Evolutionary conservation across 345 rosid genomes (phyloP), one percentile per base, ranked within the genome.

Genomic region (Lepidium aucheri): DNA sequence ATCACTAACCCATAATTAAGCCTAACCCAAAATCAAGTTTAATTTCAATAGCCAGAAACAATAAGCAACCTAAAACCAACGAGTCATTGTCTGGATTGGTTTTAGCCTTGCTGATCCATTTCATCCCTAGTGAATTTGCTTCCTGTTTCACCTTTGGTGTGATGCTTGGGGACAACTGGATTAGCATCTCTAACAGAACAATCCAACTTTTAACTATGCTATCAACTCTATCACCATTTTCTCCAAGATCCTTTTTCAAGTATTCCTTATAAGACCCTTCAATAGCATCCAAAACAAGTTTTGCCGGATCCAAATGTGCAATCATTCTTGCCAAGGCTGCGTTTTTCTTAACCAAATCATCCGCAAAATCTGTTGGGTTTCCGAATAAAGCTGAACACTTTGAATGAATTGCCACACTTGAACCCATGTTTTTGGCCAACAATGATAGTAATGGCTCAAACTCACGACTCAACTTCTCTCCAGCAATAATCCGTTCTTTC

Each of bases 1-100:
- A n/a, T n/a, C n/a, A n/a, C n/a, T n/a, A n/a, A n/a, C n/a, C n/a
- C n/a, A n/a, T n/a, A n/a, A n/a, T n/a, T n/a, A n/a, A n/a, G n/a
- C n/a, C n/a, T n/a, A n/a, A n/a, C n/a, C n/a, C n/a, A n/a, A n/a
- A n/a, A n/a, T n/a, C n/a, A n/a, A n/a, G n/a, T n/a, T n/a, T n/a
- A n/a, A n/a, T n/a, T n/a, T n/a, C n/a, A n/a, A n/a, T n/a, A 50
- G 74, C 53, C n/a, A 69, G 14, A 60, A 69, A 69, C 67, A 69
- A 14, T 44, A 60, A 41, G 18, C 60, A 69, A 51, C 67, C 45
- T 32, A 69, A 69, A 60, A 41, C 67, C 41, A 0, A 26, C n/a
- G 53, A 18, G 45, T 14, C 2, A 42, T 51, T 50, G 10, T 60
- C 22, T 6, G 8, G 44, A 42, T 51, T 33, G 17, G 52, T n/a